Conservation (phyloP, 768 basidiomycete species). For the Phanerochaete carnosa region DNA sequence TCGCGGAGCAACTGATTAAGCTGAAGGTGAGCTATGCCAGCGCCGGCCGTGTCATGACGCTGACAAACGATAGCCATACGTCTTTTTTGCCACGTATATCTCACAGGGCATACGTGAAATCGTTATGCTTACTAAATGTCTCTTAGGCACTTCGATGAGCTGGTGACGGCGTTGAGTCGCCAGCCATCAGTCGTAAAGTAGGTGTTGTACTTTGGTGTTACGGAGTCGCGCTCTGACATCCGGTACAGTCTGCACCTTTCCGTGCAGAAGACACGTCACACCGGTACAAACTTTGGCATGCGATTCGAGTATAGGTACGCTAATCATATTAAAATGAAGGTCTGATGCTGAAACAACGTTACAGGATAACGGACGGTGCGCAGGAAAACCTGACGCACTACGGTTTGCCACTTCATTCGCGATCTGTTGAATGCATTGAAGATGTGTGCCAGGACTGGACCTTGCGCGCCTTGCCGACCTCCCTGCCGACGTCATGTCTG, state of each 20-base stretch:
- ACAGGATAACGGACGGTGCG: slow-evolving; percentile 72
- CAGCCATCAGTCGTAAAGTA: slow-evolving; percentile 83
- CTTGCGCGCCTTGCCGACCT: slow-evolving; percentile 86
- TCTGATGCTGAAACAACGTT: neutral
- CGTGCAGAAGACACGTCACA: slow-evolving; percentile 58
- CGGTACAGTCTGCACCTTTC: slow-evolving; percentile 71
- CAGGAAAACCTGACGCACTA: slow-evolving; percentile 67
- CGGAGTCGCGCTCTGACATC: neutral
- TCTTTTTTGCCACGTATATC: slow-evolving; percentile 86
- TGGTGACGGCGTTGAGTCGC: slow-evolving; percentile 69
- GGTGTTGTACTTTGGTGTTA: slow-evolving; percentile 20
- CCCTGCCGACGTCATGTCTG: slow-evolving; percentile 63
- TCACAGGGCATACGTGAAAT: neutral
- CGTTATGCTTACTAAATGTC: neutral
- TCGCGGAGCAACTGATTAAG: slow-evolving; percentile 72
- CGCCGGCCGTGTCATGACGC: neutral
- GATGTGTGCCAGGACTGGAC: slow-evolving; percentile 67
- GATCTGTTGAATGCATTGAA: neutral
- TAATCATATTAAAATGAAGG: neutral
- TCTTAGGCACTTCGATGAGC: slow-evolving; percentile 73
- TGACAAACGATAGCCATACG: slow-evolving; percentile 55
- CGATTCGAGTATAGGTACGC: slow-evolving; percentile 74
- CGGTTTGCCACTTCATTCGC: slow-evolving; percentile 37
- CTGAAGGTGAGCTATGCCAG: slow-evolving; percentile 51
- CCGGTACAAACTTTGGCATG: slow-evolving; percentile 61